phyloP scores from a whole-genome alignment of 2,329 filamentous ascomycete species.

The Penicillium sp. region DNA sequence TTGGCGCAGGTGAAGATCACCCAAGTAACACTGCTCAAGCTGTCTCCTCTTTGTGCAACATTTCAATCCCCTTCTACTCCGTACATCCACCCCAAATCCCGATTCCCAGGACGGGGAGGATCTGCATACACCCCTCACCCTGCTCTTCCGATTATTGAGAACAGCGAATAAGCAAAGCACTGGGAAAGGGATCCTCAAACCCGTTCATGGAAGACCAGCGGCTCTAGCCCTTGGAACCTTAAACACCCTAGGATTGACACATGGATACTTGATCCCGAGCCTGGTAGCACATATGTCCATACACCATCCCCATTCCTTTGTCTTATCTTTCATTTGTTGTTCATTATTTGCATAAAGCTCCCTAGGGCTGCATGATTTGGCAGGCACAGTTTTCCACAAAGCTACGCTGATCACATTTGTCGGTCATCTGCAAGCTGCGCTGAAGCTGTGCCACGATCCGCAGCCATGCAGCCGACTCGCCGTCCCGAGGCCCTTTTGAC shows the following conservation, averaged over 20 bases:
- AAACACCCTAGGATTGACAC: background rate
- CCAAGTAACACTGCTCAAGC: background rate
- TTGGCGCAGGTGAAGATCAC: background rate
- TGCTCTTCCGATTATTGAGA: background rate
- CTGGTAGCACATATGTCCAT: too few species aligned
- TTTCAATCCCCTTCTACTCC: background rate
- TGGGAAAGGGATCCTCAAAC: conserved; percentile 16
- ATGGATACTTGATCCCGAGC: background rate
- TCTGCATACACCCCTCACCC: conserved; percentile 14
- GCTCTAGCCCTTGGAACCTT: background rate
- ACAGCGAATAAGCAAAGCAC: conserved; percentile 9
- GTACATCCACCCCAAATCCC: background rate
- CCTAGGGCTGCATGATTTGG: background rate
- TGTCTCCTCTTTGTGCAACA: background rate
- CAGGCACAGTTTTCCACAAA: conserved; percentile 3
- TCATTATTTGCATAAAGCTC: background rate
- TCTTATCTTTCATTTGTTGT: background rate
- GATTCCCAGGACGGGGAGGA: conserved; percentile 7
- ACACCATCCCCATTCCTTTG: background rate
- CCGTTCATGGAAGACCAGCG: background rate
- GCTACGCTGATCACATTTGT: conserved; percentile 11
- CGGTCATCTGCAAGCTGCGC: conserved; percentile 21
- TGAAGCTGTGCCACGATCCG: conserved; percentile 15
- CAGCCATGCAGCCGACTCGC: conserved; percentile 13
- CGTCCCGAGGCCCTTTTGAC: conserved; percentile 5